Percentiles rank a stretch among this genome's conserved stretches.
phyloP scores from a whole-genome alignment of 352 stramenopile genomes.

The Plasmopara halstedii region DNA sequence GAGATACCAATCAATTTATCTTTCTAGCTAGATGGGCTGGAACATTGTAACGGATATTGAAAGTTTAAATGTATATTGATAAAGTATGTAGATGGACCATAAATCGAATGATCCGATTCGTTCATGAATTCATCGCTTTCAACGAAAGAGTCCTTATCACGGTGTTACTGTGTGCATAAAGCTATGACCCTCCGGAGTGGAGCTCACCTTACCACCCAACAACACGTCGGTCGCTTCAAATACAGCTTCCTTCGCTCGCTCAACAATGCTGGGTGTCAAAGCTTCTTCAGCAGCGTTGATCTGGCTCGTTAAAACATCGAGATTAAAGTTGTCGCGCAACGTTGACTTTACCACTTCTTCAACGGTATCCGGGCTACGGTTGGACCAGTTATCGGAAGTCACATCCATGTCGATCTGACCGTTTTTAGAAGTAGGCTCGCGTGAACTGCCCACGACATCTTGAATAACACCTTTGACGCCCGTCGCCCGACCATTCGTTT shows the following conservation, averaged over 20 bases:
- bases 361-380: slow-evolving; percentile 7
- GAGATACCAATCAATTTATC: no score
- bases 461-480: slow-evolving; percentile 14
- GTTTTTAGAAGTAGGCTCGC: not conserved
- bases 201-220: slow-evolving; percentile 6
- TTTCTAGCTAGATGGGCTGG: no score
- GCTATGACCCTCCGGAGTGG: not conserved
- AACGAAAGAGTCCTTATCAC: no score
- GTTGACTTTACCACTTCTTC: slow-evolving; percentile 16
- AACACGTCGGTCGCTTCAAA: slow-evolving; percentile 14
- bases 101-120: no score
- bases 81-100: no score
- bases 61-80: no score
- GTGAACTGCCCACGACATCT: slow-evolving; percentile 1
- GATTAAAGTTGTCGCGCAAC: slow-evolving; percentile 10
- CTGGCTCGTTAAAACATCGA: slow-evolving; percentile 18
- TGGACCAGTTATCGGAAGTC: not conserved
- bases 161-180: no score
- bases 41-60: no score
- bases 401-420: not conserved
- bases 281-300: slow-evolving; percentile 11
- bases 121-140: no score
- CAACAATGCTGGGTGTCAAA: slow-evolving; percentile 5
- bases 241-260: slow-evolving; percentile 13
- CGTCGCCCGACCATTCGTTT: slow-evolving; percentile 4